Evolutionary conservation across 495 filamentous ascomycete genomes (phyloP).

Genomic region (Schizothecium vesticola): DNA sequence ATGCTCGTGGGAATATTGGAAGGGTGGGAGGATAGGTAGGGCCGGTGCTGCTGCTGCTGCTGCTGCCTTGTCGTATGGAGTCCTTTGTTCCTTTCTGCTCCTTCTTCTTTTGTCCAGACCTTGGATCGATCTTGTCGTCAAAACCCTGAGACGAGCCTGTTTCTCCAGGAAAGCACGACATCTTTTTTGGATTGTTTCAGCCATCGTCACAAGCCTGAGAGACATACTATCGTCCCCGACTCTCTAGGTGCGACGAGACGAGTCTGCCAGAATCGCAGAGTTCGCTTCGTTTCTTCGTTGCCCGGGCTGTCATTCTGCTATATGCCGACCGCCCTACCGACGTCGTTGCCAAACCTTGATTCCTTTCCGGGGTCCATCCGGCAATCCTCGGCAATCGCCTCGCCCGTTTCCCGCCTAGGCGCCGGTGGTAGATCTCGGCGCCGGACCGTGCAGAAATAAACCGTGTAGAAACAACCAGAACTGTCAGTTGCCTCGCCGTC

Average conservation of each 20-base stretch:
- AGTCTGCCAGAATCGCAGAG: background rate
- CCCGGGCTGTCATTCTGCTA: background rate
- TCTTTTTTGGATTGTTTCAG: background rate
- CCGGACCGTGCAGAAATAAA: background rate
- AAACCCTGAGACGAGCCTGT: background rate
- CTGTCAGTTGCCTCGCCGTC: background rate
- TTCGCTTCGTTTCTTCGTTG: background rate
- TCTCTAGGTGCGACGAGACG: background rate
- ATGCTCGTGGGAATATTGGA: background rate
- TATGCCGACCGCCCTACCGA: background rate
- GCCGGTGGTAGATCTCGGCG: background rate
- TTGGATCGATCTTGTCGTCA: background rate
- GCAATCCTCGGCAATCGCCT: background rate
- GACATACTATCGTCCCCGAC: background rate
- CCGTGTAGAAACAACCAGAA: background rate
- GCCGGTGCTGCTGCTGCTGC: background rate
- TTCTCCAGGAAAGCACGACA: background rate
- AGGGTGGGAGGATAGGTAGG: background rate
- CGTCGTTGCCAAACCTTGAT: background rate
- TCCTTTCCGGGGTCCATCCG: background rate
- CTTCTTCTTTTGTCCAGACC: background rate
- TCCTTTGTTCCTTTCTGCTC: background rate
- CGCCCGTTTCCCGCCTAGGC: background rate
- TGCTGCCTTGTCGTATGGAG: background rate
- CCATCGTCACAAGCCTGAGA: background rate